Evolutionary conservation across 306 rosid species (phyloP), one percentile per base, ranked within the genome.

Genomic region (Vigna trinervia): DNA sequence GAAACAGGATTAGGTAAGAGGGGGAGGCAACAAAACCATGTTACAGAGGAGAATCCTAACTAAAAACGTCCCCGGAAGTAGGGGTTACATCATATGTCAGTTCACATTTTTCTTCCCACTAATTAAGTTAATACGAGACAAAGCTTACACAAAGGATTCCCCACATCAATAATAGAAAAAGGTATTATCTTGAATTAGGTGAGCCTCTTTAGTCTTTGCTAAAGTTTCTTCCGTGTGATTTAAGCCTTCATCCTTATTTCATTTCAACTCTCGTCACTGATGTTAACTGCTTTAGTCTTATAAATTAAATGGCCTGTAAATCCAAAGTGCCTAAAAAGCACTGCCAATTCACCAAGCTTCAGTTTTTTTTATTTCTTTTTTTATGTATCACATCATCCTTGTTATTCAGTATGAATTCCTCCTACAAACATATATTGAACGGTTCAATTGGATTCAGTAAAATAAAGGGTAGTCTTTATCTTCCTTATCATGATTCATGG

Each of bases 51-150:
- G 78, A 77, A 77, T 82, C 79, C 70, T 56, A 82, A 82, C 85
- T 71, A 75, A 71, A 79, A 77, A 82, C 57, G 65, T 34, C 58
- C 11, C 3, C 5, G 17, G 54, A 26, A n/a, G 8, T n/a, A 4
- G 11, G 66, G 66, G 81, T 81, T 76, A 69, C 81, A 69, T 81
- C 81, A 81, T 9, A 50, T 39, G 36, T 81, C 81, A 81, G 77
- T 51, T 77, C 82, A 82, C 28, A 51, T 53, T 56, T 64, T 46
- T 57, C 59, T 2, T 23, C 57, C 71, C 45, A 77, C 71, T 64
- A 67, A 80, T 66, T 52, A 68, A 60, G 78, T 48, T 59, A 61
- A 19, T 64, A 75, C 52, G 23, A 82, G 76, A 74, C 68, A 65
- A 72, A 73, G 36, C 32, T 64, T 64, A 47, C 28, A 17, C 34